Base-by-base conservation (phyloP, 2,329 filamentous ascomycete genomes). In the Fusarium udum region DNA sequence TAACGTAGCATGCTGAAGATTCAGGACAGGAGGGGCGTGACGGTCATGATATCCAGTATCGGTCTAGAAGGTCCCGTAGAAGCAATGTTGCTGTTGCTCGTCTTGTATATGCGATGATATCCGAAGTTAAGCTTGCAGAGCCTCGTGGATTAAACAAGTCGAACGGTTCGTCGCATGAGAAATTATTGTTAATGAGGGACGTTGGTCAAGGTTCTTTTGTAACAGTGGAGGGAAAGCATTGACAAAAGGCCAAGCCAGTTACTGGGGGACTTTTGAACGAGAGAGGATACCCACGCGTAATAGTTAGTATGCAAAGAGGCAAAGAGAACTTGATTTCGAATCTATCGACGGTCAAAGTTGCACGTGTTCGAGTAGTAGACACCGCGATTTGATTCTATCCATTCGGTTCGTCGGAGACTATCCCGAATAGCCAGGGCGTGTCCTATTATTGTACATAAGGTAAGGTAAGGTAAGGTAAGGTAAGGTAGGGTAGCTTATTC, bases 221-320 rank as follows among this genome's bases (percentile, higher is more conserved):
- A 64, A 53, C 46, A 53, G 55, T 28, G 26, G 26, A 28, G 53
- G 16, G 40, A 69, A 55, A 39, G 52, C 67, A 65, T 53, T 69
- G 67, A 65, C 66, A 58, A 42, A 56, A 53, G 36, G 43, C 26
- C 53, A 51, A 68, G 56, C 42, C 40, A 49, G 37, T 69, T 53
- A 59, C 34, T n/a, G 56, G 73, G 73, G 75, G 56, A 77, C 75
- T 76, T 77, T 77, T 77, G 75, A 36, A 49, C 14, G 40, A 31
- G 63, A 60, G 61, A 67, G 67, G 66, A 71, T 73, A 76, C 75
- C 62, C 67, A 62, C 37, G 48, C 67, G 74, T 75, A 72, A 77
- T 68, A 56, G 67, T 67, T 56, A 64, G 40, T 60, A 66, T 58
- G 64, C 57, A 43, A 31, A n/a, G 53, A 67, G 59, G 64, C 57